Evolutionary conservation across 805 yeast species (phyloP).

Genomic region (Spathaspora sp.): DNA sequence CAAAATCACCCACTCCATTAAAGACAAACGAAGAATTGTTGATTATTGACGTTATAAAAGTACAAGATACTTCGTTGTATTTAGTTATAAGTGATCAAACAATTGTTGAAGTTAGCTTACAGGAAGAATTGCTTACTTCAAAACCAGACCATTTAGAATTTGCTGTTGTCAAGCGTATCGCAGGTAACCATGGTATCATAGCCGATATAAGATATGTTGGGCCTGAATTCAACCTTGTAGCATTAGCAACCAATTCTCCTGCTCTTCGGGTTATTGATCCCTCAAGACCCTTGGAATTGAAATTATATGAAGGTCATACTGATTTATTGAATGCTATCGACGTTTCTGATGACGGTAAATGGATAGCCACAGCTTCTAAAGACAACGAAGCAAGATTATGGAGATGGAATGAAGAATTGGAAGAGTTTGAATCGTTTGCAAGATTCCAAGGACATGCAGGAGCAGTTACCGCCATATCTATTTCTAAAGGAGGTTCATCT

Average conservation of each 20-base stretch:
- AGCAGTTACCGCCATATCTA: constrained; percentile 75
- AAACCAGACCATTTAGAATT: constrained; percentile 19
- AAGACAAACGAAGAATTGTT: constrained; percentile 70
- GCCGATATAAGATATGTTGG: constrained; percentile 85
- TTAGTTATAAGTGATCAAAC: constrained; percentile 84
- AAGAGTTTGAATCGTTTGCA: constrained; percentile 46
- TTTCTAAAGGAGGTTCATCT: constrained; percentile 50
- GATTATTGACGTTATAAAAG: constrained; percentile 54
- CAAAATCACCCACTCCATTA: constrained; percentile 45
- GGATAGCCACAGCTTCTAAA: constrained; percentile 92
- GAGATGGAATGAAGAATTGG: constrained; percentile 51
- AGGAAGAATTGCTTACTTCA: constrained; percentile 11
- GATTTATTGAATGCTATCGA: constrained; percentile 83
- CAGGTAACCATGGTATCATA: constrained; percentile 94
- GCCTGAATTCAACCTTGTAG: constrained; percentile 54
- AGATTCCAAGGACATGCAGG: constrained; percentile 84
- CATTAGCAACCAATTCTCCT: constrained; percentile 92
- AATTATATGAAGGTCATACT: constrained; percentile 72
- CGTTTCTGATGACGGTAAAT: constrained; percentile 70
- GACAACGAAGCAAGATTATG: constrained; percentile 84
- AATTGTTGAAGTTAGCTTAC: constrained; percentile 44
- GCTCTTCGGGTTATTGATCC: constrained; percentile 74
- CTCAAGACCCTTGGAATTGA: constrained; percentile 55
- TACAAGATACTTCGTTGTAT: constrained; percentile 32
- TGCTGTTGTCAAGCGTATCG: constrained; percentile 53